Evolutionary conservation across 1,284 basidiomycete species (phyloP).

Genomic region (Sporisorium exsertum): DNA sequence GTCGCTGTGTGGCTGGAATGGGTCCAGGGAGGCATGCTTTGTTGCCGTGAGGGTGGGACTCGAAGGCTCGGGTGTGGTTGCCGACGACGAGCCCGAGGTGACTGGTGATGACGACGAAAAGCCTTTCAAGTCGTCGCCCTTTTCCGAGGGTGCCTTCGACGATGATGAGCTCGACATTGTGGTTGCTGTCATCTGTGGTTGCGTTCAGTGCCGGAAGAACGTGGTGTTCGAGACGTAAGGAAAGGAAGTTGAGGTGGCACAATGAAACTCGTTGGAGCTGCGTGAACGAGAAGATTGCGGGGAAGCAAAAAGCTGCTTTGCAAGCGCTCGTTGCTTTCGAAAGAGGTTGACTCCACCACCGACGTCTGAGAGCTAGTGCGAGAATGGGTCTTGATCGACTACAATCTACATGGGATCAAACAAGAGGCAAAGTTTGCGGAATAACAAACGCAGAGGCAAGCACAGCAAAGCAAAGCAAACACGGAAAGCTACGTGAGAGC

Average conservation of each 20-base stretch:
- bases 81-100: constrained; percentile 22
- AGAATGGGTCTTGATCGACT: background rate
- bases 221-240: background rate
- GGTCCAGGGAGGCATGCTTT: constrained; percentile 11
- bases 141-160: constrained; percentile 33
- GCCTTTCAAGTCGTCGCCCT: constrained; percentile 11
- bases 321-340: background rate
- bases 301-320: background rate
- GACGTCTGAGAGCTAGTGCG: background rate
- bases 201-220: background rate
- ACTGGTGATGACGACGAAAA: constrained; percentile 24
- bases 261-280: background rate
- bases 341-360: background rate
- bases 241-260: background rate
- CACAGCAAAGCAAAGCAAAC: background rate
- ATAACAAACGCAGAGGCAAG: background rate
- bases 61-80: constrained; percentile 44
- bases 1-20: constrained; percentile 21
- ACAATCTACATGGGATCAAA: background rate
- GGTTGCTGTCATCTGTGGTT: constrained; percentile 4
- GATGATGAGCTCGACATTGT: constrained; percentile 28
- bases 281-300: background rate
- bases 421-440: background rate
- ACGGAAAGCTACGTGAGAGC: background rate
- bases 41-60: constrained; percentile 16